Percentiles rank a stretch among this genome's conserved stretches.
phyloP scores from a whole-genome alignment of 1,139 yeast genomes.

The Trichomonascaceae sp. region DNA sequence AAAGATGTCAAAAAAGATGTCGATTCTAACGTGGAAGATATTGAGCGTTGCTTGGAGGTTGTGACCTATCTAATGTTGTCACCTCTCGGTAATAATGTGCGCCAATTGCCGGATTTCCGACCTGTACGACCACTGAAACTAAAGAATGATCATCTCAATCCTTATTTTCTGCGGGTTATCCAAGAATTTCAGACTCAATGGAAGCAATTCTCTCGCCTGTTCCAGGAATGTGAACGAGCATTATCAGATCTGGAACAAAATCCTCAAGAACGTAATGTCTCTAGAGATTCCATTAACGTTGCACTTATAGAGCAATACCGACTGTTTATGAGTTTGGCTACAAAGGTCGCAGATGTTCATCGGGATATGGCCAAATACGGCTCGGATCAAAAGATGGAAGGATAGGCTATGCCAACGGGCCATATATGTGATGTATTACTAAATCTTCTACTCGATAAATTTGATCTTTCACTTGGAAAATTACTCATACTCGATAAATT shows the following conservation, averaged over 20 bases:
- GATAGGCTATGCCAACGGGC: too few species aligned
- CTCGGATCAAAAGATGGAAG: neutral
- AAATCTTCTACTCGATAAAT: neutral
- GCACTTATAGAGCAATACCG: conserved; percentile 78
- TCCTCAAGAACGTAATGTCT: conserved; percentile 30
- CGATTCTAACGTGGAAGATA: conserved; percentile 46
- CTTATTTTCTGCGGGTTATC: conserved; percentile 49
- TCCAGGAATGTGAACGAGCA: conserved; percentile 68
- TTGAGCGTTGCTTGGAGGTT: conserved; percentile 60
- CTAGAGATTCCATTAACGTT: conserved; percentile 47
- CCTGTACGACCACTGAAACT: conserved; percentile 36
- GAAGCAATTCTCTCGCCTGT: conserved; percentile 57
- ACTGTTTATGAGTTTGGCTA: conserved; percentile 86
- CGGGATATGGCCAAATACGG: conserved; percentile 45
- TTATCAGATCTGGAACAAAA: conserved; percentile 66
- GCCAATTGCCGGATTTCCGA: conserved; percentile 14
- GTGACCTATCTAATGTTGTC: conserved; percentile 52
- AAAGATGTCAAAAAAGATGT: conserved; percentile 37
- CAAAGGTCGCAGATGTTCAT: conserved; percentile 83
- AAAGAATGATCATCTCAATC: conserved; percentile 41
- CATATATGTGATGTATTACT: neutral
- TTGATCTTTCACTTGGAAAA: neutral
- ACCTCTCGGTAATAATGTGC: conserved; percentile 13
- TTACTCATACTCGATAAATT: neutral
- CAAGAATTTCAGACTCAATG: conserved; percentile 51